Base-by-base conservation (phyloP, 257 asterid species). In the Vinca minor region DNA sequence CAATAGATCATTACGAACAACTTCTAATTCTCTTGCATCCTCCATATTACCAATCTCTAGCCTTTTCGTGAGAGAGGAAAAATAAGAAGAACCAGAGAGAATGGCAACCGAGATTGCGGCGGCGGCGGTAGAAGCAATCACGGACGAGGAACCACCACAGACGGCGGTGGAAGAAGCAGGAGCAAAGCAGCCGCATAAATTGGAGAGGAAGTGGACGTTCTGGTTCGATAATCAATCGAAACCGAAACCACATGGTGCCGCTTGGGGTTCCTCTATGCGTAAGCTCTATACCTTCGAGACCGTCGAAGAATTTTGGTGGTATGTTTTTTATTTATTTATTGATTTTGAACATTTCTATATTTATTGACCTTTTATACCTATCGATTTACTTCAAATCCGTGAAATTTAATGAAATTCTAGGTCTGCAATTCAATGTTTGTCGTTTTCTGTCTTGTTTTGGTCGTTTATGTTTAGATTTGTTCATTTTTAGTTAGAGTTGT, bases 271-370 rank as follows among this genome's bases (percentile, higher is more conserved):
- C 63, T 60, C 84, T 63, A 81, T 92, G 47, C 87, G 91, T 60
- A 81, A 84, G 73, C 89, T 64, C 25, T 87, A 85, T 64, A 85
- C 96, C 32, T 92, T 92, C 72, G 96, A 89, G 48, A 92, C 96
- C 35, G 95, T 92, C 41, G 96, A 92, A 61, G 96, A 92, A 68
- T 92, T 92, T 78, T 92, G 98, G 98, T 82, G 95, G 98, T 92
- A 78, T 38, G 21, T n/a, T 35, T 50, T 4, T 14, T n/a, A n/a
- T n/a, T n/a, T n/a, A n/a, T 41, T 34, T 3, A 7, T 34, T 34
- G 7, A 42, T 55, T 26, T 63, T 20, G 55, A 18, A 34, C 20
- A 2, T 39, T 28, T 18, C 23, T 31, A 18, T 12, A 62, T 44
- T 13, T n/a, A n/a, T n/a, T 34, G 32, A 8, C 20, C 20, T 2